Percentiles rank a stretch among this genome's conserved stretches.
Evolutionary conservation across 179 eudicot genomes (phyloP).

Genomic region (Gypsophila paniculata): DNA sequence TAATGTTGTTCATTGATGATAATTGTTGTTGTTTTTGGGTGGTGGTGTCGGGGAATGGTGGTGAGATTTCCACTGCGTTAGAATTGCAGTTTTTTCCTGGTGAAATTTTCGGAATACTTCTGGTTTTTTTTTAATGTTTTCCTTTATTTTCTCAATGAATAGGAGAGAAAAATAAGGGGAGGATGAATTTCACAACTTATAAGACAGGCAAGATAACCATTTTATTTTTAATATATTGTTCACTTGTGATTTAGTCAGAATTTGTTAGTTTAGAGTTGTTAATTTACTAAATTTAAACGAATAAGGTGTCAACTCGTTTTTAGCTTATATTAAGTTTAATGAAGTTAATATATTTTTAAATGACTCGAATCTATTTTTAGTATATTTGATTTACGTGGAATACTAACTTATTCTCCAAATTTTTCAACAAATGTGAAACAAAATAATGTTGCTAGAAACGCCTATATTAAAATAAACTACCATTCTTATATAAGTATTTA

Average conservation of each 20-base stretch:
- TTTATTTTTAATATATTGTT: not conserved
- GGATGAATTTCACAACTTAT: not conserved
- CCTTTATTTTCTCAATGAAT: conserved; percentile 30
- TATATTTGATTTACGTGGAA: not conserved
- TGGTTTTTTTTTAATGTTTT: conserved; percentile 6
- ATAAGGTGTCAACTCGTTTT: conserved; percentile 18
- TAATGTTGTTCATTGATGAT: conserved; percentile 25
- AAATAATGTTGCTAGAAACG: too few relatives aligned
- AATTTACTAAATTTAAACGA: conserved; percentile 20
- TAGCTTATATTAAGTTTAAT: not conserved
- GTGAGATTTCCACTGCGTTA: conserved; percentile 61
- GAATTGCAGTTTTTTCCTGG: conserved; percentile 40
- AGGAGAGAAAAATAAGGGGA: conserved; percentile 25
- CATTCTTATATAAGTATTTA: too few relatives aligned
- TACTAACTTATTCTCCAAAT: too few relatives aligned
- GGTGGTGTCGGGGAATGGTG: conserved; percentile 30
- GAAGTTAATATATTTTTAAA: not conserved
- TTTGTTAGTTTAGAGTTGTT: conserved; percentile 20
- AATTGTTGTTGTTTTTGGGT: conserved; percentile 8
- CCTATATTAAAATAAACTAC: too few relatives aligned
- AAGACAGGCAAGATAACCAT: not conserved
- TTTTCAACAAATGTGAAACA: too few relatives aligned
- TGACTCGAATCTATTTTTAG: not conserved
- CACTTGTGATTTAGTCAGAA: not conserved
- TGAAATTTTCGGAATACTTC: conserved; percentile 28